Evolutionary conservation across 2,329 filamentous ascomycete species (phyloP).

Genomic region (Trematosphaeria pertusa): DNA sequence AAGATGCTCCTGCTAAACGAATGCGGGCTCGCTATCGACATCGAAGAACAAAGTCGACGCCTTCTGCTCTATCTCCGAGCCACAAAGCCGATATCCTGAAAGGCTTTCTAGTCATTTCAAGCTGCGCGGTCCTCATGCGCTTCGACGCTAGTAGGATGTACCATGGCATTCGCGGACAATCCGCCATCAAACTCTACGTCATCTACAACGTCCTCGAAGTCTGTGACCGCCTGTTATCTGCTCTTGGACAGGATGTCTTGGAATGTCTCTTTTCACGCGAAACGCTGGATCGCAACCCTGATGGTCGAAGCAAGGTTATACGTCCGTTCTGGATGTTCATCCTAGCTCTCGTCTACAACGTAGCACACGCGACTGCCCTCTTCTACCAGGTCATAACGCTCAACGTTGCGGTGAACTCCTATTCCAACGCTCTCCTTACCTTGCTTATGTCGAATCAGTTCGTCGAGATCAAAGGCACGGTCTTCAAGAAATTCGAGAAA

Average conservation of each 20-base stretch:
- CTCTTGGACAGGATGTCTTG: conserved; percentile 92
- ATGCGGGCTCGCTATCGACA: conserved; percentile 58
- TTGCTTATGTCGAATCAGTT: conserved; percentile 97
- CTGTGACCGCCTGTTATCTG: conserved; percentile 85
- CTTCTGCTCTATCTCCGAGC: conserved; percentile 82
- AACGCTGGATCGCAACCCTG: conserved; percentile 83
- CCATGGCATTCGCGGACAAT: conserved; percentile 94
- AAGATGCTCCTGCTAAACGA: conserved; percentile 36
- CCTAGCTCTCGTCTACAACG: conserved; percentile 85
- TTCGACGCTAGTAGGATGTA: conserved; percentile 98
- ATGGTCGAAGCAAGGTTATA: conserved; percentile 89
- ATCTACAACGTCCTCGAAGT: conserved; percentile 98
- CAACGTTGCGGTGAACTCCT: conserved; percentile 98
- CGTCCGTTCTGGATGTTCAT: conserved; percentile 91
- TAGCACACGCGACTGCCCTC: conserved; percentile 82
- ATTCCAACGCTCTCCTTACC: conserved; percentile 93
- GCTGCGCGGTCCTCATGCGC: conserved; percentile 83
- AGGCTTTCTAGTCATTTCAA: conserved; percentile 84
- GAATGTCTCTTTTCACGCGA: conserved; percentile 95
- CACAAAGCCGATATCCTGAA: conserved; percentile 97
- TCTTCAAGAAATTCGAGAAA: conserved; percentile 99
- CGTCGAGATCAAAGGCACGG: conserved; percentile 97
- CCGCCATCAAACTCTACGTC: conserved; percentile 97
- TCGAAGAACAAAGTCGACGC: conserved; percentile 80
- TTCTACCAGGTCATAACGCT: conserved; percentile 98